Evolutionary conservation across 129 eudicot species (phyloP).

Genomic region (Smallanthus sonchifolius): DNA sequence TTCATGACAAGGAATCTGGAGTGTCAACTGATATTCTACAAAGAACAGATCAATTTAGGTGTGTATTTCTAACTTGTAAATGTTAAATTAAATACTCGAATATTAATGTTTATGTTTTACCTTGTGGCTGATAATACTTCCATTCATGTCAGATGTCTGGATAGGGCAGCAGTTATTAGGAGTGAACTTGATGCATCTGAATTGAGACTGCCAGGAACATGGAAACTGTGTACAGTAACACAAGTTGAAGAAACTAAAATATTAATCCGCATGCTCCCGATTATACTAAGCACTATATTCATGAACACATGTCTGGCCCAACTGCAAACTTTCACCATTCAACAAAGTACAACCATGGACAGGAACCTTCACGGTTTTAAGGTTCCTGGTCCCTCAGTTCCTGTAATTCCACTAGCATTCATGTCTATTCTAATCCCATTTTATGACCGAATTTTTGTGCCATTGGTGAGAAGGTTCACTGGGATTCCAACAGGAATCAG

Average conservation of each 20-base stretch:
- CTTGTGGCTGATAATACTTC: background rate
- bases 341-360: conserved; percentile 74
- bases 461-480: conserved; percentile 44
- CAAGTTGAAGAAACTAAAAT: conserved; percentile 79
- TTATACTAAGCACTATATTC: conserved; percentile 66
- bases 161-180: conserved; percentile 53
- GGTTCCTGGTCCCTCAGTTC: conserved; percentile 68
- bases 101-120: background rate
- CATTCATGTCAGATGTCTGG: conserved; percentile 47
- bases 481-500: conserved; percentile 67
- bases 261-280: conserved; percentile 68
- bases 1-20: conserved; percentile 49
- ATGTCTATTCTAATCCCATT: conserved; percentile 56
- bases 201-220: conserved; percentile 33
- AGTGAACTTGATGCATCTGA: conserved; percentile 23
- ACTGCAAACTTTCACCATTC: conserved; percentile 75
- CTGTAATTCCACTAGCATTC: conserved; percentile 55
- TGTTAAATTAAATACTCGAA: background rate
- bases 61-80: background rate
- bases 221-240: conserved; percentile 66
- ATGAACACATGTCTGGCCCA: conserved; percentile 89
- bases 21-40: conserved; percentile 39
- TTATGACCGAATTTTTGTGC: conserved; percentile 65
- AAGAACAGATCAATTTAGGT: conserved; percentile 72
- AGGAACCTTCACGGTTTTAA: conserved; percentile 49